Percentiles rank a stretch among this genome's conserved stretches.
Evolutionary conservation across 257 asterid genomes (phyloP).

Genomic region (Solanum microdontum): DNA sequence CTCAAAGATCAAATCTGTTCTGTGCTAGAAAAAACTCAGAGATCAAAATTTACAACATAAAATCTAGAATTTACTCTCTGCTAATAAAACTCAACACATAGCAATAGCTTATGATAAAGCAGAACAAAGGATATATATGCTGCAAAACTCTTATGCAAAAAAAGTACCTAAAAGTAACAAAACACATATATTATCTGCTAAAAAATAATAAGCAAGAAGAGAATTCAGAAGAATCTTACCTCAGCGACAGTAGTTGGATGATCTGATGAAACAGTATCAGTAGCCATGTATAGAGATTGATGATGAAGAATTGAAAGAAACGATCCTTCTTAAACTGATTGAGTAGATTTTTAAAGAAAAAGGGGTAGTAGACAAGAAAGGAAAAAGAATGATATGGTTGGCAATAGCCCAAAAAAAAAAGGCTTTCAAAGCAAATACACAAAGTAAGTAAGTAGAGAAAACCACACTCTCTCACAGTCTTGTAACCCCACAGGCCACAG

Average conservation of each 20-base stretch:
- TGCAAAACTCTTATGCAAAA: background rate
- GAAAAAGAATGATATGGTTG: constrained; percentile 53
- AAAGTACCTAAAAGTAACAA: background rate
- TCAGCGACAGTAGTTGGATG: constrained; percentile 20
- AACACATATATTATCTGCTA: too few species aligned
- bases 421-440: constrained; percentile 27
- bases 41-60: background rate
- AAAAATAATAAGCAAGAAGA: background rate
- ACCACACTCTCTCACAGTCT: constrained; percentile 3
- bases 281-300: constrained; percentile 42
- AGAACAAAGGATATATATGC: background rate
- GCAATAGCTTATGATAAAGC: background rate
- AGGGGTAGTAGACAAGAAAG: background rate
- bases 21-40: background rate
- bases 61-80: background rate
- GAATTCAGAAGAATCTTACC: constrained; percentile 19
- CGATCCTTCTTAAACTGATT: background rate
- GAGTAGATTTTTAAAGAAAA: background rate
- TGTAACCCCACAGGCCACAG: background rate
- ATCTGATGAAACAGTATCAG: constrained; percentile 45
- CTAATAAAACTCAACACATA: background rate
- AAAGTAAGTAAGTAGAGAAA: constrained; percentile 13
- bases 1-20: background rate
- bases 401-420: constrained; percentile 31
- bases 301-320: background rate